Base-by-base conservation (phyloP, 2,329 filamentous ascomycete genomes). In the Volutella citrinella region DNA sequence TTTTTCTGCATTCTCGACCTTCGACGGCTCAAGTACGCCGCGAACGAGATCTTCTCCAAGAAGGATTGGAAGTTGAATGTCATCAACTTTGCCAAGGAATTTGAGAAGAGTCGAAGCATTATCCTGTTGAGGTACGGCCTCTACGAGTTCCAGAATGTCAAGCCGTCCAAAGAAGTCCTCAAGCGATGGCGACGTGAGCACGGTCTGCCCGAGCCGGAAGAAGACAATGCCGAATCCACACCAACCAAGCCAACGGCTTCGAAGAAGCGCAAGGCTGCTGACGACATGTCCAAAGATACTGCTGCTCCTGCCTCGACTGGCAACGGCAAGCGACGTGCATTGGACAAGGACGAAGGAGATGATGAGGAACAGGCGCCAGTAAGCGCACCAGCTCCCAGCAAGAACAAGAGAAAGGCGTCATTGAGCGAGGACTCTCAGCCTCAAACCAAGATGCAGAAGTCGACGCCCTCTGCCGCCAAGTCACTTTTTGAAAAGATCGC, bases 51-150 rank as follows among this genome's bases (percentile, higher is more conserved):
- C 12, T 80, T 80, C 38, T 52, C 60, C 13, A 74, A 70, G 52
- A 80, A 80, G 54, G 75, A 78, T 45, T 80, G 76, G 76, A 78
- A 76, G 57, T 57, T 80, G 33, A 80, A 80, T 43, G 70, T 80
- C 13, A 55, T 74, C 43, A 80, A 79, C 53, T 80, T 80, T 38
- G 75, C 76, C 23, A 80, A 79, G 53, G 76, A 80, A 53, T 80
- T 77, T 41, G 76, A 80, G 53, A 80, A 80, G 63, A 80, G 75
- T 51, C 67, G 76, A 30, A 76, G 74, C 46, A 60, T 80, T 26
- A 79, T 80, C 37, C 70, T 80, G 58, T 52, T 80, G 36, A 73
- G 76, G 29, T 80, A 80, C 42, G 76, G 76, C 3, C 66, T 80
- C 3, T 80, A 80, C 49, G 72, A 79, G 48, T 80, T 80, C 60